Conservation (phyloP, 1,284 basidiomycete genomes). For the Neonothopanus nambi region DNA sequence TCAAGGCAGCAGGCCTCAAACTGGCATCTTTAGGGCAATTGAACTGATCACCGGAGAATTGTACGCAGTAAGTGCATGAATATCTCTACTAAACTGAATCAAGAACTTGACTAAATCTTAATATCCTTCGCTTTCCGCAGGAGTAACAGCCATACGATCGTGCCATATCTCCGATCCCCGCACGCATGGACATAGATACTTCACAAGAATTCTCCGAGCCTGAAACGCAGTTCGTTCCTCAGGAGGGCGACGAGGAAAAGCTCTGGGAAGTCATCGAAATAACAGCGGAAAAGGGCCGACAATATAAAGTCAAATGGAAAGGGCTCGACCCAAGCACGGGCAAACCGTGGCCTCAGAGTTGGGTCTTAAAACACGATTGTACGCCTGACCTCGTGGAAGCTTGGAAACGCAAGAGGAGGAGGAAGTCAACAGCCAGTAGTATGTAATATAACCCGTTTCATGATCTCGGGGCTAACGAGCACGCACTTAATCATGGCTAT, state of each 20-base stretch:
- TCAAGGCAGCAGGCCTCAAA: too few species aligned
- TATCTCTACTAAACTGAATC: too few species aligned
- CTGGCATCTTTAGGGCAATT: too few species aligned
- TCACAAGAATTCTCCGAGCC: slow-evolving; percentile 23
- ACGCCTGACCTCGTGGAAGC: slow-evolving; percentile 53
- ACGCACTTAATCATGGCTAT: too few species aligned
- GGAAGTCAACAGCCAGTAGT: neutral
- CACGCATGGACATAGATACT: neutral
- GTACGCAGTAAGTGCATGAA: too few species aligned
- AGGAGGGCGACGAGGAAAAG: slow-evolving; percentile 49
- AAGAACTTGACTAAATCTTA: too few species aligned
- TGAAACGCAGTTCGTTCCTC: slow-evolving; percentile 45
- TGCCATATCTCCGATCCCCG: too few species aligned
- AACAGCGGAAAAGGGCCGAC: slow-evolving; percentile 43
- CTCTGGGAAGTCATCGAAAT: slow-evolving; percentile 63
- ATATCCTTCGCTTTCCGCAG: too few species aligned
- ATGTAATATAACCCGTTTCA: too few species aligned
- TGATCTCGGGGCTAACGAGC: too few species aligned
- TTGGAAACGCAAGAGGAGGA: slow-evolving; percentile 50
- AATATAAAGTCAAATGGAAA: slow-evolving; percentile 62
- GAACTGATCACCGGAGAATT: too few species aligned
- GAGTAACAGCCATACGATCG: too few species aligned
- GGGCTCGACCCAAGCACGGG: slow-evolving; percentile 54
- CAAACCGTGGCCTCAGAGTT: slow-evolving; percentile 60
- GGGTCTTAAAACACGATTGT: slow-evolving; percentile 60